Base-by-base conservation (phyloP, 2,329 filamentous ascomycete genomes). In the Thelonectria olida region DNA sequence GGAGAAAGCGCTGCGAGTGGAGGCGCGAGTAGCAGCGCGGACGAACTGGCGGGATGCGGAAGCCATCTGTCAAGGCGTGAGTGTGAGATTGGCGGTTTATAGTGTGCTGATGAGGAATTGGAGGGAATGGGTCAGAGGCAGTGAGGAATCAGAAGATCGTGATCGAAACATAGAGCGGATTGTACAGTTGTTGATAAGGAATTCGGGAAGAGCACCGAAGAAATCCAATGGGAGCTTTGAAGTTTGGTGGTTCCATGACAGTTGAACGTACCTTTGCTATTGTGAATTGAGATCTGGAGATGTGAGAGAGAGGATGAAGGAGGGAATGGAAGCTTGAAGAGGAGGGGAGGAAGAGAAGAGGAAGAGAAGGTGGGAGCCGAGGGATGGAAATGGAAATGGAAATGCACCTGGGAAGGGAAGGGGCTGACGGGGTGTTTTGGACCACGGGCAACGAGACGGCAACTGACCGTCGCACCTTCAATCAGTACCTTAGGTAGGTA, bases 11-110 rank as follows among this genome's bases (percentile, higher is more conserved):
- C 82, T 85, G 72, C 85, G 88, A 38, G 72, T 65, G 44, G 86
- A 79, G 70, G 85, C 81, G 73, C 87, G 86, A 74, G 90, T 80
- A 59, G 89, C 82, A 67, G 84, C 81, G 75, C 85, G 85, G 76
- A 83, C 79, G 72, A 87, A 80, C 67, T 85, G 83, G 69, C 85
- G 85, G 67, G 83, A 81, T 66, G 82, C 78, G 67, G 74, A 79
- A 62, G 76, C 75, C 74, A 78, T 78, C 73, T 76, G 53, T 28
- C 25, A 53, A 34, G 49, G 44, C 19, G 61, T 66, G 19, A 65
- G 58, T 52, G 31, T 55, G 34, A 63, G 53, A 48, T 53, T 44
- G 12, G 25, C 3, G 23, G 17, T 13, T 13, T 34, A 27, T 54
- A 4, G 3, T n/a, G 23, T 19, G 15, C 9, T 42, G n/a, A 23